These are phyloP conservation scores for Phoenix roebelenii DNA, from an alignment of 176 grass and related monocot genomes.

Conservation along the genomic window DNA sequence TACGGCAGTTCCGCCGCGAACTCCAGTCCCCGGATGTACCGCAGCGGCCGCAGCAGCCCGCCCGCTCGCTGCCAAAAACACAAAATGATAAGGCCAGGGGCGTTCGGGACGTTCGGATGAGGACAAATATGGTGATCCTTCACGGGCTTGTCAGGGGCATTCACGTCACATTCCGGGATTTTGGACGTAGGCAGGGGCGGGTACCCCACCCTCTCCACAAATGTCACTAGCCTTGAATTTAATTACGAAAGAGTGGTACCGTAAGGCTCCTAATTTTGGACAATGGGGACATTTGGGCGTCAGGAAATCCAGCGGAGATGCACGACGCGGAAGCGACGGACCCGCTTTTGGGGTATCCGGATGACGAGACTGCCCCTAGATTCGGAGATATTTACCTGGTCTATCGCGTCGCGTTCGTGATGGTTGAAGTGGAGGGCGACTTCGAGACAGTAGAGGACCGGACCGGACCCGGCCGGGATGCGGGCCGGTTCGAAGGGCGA, in stretches of 20 bases:
- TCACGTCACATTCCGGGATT: constrained; percentile 13
- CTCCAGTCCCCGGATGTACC: constrained; percentile 65
- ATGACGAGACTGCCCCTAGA: constrained; percentile 28
- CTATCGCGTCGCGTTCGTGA: constrained; percentile 21
- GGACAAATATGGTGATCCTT: neutral
- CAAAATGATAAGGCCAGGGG: neutral
- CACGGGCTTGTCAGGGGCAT: constrained; percentile 25
- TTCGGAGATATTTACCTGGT: constrained; percentile 36
- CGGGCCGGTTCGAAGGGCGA: constrained; percentile 35
- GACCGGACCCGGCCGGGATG: constrained; percentile 41
- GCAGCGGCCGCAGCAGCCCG: constrained; percentile 39
- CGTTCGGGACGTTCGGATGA: too few relatives aligned
- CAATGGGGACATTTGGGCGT: constrained; percentile 3
- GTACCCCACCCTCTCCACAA: too few relatives aligned
- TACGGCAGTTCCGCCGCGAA: constrained; percentile 58
- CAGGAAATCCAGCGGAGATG: constrained; percentile 46
- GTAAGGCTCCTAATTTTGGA: too few relatives aligned
- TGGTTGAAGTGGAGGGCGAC: constrained; percentile 60
- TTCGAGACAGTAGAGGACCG: constrained; percentile 92
- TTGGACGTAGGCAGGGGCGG: too few relatives aligned
- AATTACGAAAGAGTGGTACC: too few relatives aligned
- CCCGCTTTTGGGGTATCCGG: neutral
- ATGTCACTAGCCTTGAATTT: too few relatives aligned
- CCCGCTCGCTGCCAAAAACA: constrained; percentile 17
- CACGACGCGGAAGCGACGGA: constrained; percentile 17